Conservation (phyloP, 768 basidiomycete species). For the Mycena sanguinolenta region DNA sequence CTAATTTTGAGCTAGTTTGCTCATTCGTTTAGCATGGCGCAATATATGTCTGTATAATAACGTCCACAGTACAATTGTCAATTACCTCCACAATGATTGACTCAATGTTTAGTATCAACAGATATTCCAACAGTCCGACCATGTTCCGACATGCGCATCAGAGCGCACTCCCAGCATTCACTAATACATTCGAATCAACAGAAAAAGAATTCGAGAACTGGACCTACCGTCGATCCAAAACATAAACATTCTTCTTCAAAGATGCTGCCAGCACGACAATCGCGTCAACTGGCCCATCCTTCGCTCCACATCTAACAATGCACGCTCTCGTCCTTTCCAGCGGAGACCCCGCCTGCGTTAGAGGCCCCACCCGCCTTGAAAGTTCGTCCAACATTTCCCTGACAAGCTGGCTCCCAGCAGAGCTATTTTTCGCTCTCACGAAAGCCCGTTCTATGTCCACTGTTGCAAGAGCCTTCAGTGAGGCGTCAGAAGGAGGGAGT, state of each 20-base stretch:
- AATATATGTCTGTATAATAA: conserved; percentile 80
- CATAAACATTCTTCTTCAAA: conserved; percentile 33
- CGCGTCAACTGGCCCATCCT: conserved; percentile 34
- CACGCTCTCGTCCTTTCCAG: conserved; percentile 31
- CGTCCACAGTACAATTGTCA: background rate
- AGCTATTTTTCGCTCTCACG: background rate
- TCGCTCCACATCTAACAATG: conserved; percentile 36
- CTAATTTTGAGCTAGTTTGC: conserved; percentile 11
- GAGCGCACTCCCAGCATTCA: conserved; percentile 39
- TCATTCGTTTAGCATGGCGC: conserved; percentile 70
- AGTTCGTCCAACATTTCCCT: conserved; percentile 9
- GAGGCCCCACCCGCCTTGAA: conserved; percentile 8
- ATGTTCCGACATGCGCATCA: conserved; percentile 12
- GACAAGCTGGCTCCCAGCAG: background rate
- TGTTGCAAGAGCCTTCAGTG: background rate
- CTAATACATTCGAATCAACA: conserved; percentile 11
- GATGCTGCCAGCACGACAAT: conserved; percentile 34
- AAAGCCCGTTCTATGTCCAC: background rate
- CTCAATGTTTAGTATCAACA: conserved; percentile 4
- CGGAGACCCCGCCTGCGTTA: conserved; percentile 25
- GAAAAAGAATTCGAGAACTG: background rate
- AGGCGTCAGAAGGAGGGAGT: conserved; percentile 7
- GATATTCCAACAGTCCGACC: conserved; percentile 9
- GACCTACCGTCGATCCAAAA: conserved; percentile 17
- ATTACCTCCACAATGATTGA: too few relatives aligned